Base-by-base conservation (phyloP, 2,329 filamentous ascomycete species). In the Exophiala bonariae region DNA sequence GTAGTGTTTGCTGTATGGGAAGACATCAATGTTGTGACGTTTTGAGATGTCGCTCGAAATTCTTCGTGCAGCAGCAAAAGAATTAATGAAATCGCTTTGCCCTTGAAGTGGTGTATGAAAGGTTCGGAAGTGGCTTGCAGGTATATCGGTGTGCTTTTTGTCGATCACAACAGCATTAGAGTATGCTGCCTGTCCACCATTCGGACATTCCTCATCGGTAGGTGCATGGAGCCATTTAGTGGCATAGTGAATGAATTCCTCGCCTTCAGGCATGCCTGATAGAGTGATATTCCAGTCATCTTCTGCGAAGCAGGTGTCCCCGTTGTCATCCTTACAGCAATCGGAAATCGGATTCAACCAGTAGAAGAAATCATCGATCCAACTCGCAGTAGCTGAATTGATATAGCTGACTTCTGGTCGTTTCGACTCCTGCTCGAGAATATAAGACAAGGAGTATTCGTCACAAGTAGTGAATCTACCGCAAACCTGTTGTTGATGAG, bases 1-100 rank as follows among this genome's bases (percentile, higher is more conserved):
- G 73, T 99, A 99, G 67, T 96, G 96, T 51, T 96, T 85, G 59
- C 89, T 95, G 73, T 99, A 99, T 0, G 93, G 89, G 77, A 99
- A 99, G 3, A 99, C 85, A 18, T 93, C 84, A 17, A 88, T 82
- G 4, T 83, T 80, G 3, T 90, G 91, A 41, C 79, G 76, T 43
- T 79, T 69, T 11, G 79, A 85, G 41, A 99, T 84, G 20, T 87
- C 85, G 10, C 82, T 72, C 0, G 92, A 84, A 54, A 99, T 96
- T 50, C 93, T 87, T 14, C 92, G 87, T 3, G 93, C 93, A 1
- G 92, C 82, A 4, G 86, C 83, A 66, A 97, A 96, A 0, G 93
- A 89, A 20, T 83, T 78, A 69, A 99, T 99, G 59, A 97, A 97
- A 65, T 97, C 92, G 8, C 85, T 76, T 66, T 99, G 95, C 58